Base-by-base conservation (phyloP, 1,284 basidiomycete genomes). In the Naganishia liquefaciens region DNA sequence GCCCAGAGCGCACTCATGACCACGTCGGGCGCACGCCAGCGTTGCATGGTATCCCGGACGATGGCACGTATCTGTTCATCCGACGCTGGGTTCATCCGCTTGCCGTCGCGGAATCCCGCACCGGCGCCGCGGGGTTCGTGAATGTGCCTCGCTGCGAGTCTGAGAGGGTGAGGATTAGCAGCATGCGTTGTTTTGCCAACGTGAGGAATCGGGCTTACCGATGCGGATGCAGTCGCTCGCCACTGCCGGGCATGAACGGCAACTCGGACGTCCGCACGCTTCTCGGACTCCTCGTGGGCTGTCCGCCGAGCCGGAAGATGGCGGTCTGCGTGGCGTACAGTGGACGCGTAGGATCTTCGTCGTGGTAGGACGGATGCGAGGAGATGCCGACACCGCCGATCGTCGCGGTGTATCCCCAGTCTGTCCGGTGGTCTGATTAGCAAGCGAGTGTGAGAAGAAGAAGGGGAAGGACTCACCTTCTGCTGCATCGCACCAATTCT, bases 1-100 rank as follows among this genome's bases (percentile, higher is more conserved):
- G 84, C 87, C 90, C 90, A 92, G 23, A 91, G 75, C 69, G 90
- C 87, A 58, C 85, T 83, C 68, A 88, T 79, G 66, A 82, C 80
- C 21, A 78, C 73, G 40, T 69, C 39, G 1, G 75, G 75, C 64
- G 85, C 80, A 13, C 82, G 73, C 73, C 82, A 84, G 21, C 79
- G 75, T 51, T 83, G 80, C 81, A 91, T 86, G 62, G 79, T 83
- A 2, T 75, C 70, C 71, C 82, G 80, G 13, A 90, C 81, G 9
- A 75, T 76, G 9, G 80, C 75, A 0, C 80, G 82, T n/a, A 91
- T 86, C 25, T 82, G 81, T 7, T 76, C 74, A 2, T 82, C 71
- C 0, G 82, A 71, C 25, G 72, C 74, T 5, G 82, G 83, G 28
- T 77, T 77, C 60, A 74, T 2, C 86, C 78, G 2, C 74, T 72